phyloP scores from a whole-genome alignment of 345 rosid genomes.

The Adansonia digitata region DNA sequence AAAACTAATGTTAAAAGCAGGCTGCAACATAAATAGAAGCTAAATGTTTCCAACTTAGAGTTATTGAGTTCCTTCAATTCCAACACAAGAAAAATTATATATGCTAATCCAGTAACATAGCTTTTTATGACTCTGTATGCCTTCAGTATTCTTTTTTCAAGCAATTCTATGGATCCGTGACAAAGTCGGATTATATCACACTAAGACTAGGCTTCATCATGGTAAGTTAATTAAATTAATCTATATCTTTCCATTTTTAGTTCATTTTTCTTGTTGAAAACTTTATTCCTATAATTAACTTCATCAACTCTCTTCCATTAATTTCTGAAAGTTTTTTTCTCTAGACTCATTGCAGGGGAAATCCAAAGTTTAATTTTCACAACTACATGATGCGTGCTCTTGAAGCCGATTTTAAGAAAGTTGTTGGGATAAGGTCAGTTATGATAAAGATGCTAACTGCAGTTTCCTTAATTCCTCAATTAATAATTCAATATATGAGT shows the following conservation, averaged over 20 bases:
- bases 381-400: slow-evolving; percentile 79
- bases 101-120: not conserved
- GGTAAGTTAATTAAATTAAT: slow-evolving; percentile 34
- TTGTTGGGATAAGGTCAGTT: slow-evolving; percentile 80
- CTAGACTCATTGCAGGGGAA: slow-evolving; percentile 74
- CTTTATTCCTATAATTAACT: no score
- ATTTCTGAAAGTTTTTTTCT: not conserved
- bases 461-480: not conserved
- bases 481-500: not conserved
- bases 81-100: no score
- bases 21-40: not conserved
- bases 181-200: slow-evolving; percentile 66
- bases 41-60: not conserved
- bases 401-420: slow-evolving; percentile 91
- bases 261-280: not conserved
- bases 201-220: slow-evolving; percentile 74
- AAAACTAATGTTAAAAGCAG: no score
- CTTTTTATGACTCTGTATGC: slow-evolving; percentile 7
- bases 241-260: not conserved
- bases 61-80: not conserved
- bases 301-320: not conserved
- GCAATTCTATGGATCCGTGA: slow-evolving; percentile 80
- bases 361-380: slow-evolving; percentile 77
- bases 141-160: slow-evolving; percentile 74
- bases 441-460: not conserved